Percentiles rank a stretch among this genome's conserved stretches.
phyloP scores from a whole-genome alignment of 2,329 filamentous ascomycete genomes.

The Pseudovirgaria hyperparasitica region DNA sequence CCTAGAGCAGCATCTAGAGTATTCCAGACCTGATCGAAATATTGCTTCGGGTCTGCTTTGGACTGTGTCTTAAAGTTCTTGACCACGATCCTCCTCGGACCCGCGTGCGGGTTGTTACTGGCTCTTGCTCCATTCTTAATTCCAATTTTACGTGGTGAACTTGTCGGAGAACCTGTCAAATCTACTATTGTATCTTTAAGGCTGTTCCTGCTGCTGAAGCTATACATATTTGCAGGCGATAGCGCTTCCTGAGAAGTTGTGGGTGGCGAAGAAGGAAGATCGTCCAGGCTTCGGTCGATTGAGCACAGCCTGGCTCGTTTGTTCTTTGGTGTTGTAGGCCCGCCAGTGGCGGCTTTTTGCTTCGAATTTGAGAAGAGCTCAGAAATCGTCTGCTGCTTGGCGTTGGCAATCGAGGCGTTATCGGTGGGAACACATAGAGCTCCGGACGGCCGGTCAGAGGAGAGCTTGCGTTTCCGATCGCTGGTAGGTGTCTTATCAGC shows the following conservation, averaged over 20 bases:
- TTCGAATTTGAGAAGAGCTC: slow-evolving; percentile 28
- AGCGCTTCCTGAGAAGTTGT: too few species aligned
- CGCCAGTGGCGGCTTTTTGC: too few species aligned
- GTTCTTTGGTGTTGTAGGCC: slow-evolving; percentile 15
- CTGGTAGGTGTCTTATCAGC: too few species aligned
- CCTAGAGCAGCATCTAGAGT: slow-evolving; percentile 63
- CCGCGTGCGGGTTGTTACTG: slow-evolving; percentile 50
- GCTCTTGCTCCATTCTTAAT: slow-evolving; percentile 24
- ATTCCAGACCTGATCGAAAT: slow-evolving; percentile 62
- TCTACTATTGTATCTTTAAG: slow-evolving; percentile 17
- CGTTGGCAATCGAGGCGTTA: slow-evolving; percentile 2
- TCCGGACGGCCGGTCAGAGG: slow-evolving; percentile 1
- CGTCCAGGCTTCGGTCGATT: too few species aligned
- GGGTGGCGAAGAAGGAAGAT: slow-evolving; percentile 10
- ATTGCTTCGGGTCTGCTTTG: slow-evolving; percentile 57
- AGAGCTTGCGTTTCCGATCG: slow-evolving; percentile 7
- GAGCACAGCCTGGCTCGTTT: too few species aligned
- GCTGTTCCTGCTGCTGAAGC: slow-evolving; percentile 24
- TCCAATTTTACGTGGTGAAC: slow-evolving; percentile 13
- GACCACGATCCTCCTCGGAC: slow-evolving; percentile 78
- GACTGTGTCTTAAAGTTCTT: slow-evolving; percentile 68
- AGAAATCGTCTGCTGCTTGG: slow-evolving; percentile 30
- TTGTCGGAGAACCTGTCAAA: slow-evolving; percentile 28
- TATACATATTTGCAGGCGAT: slow-evolving; percentile 39
- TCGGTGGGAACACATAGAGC: slow-evolving; percentile 1